Conservation (phyloP, 1,139 yeast genomes). For the Debaryomyces psychrophilus region DNA sequence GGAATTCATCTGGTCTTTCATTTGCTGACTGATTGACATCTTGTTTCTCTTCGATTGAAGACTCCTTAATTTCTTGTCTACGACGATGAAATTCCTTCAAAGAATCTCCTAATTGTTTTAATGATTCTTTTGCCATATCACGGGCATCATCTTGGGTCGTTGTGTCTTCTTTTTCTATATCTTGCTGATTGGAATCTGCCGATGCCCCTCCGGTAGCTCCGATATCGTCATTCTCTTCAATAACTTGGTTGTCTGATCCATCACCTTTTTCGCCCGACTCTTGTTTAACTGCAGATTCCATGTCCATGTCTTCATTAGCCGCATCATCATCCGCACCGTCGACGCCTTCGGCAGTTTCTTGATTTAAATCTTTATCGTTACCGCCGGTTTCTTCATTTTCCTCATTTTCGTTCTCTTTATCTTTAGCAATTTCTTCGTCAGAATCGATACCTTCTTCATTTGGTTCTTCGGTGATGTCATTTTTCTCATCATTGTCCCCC, state of each 20-base stretch:
- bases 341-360: conserved; percentile 42
- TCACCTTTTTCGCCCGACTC: conserved; percentile 71
- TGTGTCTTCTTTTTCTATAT: conserved; percentile 33
- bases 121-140: conserved; percentile 75
- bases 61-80: conserved; percentile 79
- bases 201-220: conserved; percentile 72
- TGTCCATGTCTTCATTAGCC: conserved; percentile 55
- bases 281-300: conserved; percentile 72
- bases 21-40: conserved; percentile 55
- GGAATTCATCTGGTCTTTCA: conserved; percentile 83
- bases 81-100: conserved; percentile 90
- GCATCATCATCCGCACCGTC: conserved; percentile 57
- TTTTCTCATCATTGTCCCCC: conserved; percentile 11
- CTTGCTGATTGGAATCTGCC: conserved; percentile 44
- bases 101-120: conserved; percentile 88
- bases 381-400: conserved; percentile 27
- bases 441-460: conserved; percentile 23
- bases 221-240: conserved; percentile 68
- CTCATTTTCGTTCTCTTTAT: conserved; percentile 20
- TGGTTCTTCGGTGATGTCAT: conserved; percentile 27
- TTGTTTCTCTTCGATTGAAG: conserved; percentile 49
- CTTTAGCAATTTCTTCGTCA: conserved; percentile 21
- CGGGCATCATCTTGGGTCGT: conserved; percentile 59
- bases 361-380: conserved; percentile 22
- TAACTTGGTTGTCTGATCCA: conserved; percentile 73